phyloP scores from a whole-genome alignment of 2,329 filamentous ascomycete species.

The Uncinocarpus reesii region DNA sequence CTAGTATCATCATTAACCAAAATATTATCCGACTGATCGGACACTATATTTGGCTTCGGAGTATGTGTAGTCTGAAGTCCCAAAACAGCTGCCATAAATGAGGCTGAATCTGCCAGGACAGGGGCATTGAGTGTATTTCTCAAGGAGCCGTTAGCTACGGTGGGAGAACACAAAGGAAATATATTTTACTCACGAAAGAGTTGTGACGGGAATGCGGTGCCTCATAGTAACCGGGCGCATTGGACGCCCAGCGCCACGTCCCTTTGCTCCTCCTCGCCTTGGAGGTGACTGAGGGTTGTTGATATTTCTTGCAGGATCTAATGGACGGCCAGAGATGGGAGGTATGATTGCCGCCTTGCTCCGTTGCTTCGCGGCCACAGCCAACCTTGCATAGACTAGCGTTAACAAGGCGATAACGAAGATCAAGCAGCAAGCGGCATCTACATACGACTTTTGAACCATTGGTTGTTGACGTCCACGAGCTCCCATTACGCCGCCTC shows the following conservation, averaged over 20 bases:
- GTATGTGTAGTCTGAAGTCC: not conserved
- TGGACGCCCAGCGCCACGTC: not conserved
- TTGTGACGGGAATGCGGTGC: constrained; percentile 10
- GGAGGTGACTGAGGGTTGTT: constrained; percentile 9
- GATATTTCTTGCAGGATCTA: constrained; percentile 13
- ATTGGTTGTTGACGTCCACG: constrained; percentile 15
- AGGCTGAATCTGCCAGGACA: constrained; percentile 15
- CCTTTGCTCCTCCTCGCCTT: constrained; percentile 1
- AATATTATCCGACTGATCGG: not conserved
- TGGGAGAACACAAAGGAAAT: constrained; percentile 2
- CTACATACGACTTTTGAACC: constrained; percentile 5
- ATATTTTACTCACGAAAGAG: constrained; percentile 11
- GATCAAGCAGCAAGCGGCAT: not conserved
- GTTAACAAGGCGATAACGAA: not conserved
- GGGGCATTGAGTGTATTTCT: constrained; percentile 14
- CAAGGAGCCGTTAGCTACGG: constrained; percentile 7
- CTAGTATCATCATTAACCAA: constrained; percentile 4
- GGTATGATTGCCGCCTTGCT: not conserved
- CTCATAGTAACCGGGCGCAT: constrained; percentile 11
- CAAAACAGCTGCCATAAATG: constrained; percentile 18
- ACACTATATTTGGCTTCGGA: not conserved
- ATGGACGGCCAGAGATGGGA: not conserved
- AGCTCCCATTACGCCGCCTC: constrained; percentile 22
- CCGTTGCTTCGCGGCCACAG: not conserved
- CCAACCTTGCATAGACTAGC: not conserved